Conservation (phyloP, 2,329 filamentous ascomycete species). For the Penicillium nordicum region DNA sequence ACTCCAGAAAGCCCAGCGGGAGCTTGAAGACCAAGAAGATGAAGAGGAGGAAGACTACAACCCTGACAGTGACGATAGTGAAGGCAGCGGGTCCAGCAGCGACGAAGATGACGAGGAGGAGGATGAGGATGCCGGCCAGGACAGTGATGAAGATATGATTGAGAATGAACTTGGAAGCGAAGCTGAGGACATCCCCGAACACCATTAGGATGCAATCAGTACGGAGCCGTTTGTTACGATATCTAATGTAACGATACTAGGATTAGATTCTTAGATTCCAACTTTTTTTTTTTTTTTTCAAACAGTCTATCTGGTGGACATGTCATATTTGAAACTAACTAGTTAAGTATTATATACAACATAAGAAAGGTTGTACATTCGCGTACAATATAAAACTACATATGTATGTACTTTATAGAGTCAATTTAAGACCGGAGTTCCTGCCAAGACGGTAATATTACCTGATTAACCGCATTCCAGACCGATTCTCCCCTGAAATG, state of each 20-base stretch:
- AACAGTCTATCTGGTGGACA: slow-evolving; percentile 16
- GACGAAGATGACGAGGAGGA: slow-evolving; percentile 39
- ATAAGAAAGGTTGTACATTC: background rate
- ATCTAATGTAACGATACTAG: background rate
- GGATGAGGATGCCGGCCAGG: slow-evolving; percentile 27
- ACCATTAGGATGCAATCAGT: slow-evolving; percentile 20
- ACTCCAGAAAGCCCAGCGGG: slow-evolving; percentile 56
- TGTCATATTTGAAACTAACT: slow-evolving; percentile 16
- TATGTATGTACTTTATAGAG: slow-evolving; percentile 2
- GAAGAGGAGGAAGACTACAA: slow-evolving; percentile 52
- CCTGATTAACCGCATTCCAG: slow-evolving; percentile 24
- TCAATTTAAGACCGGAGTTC: slow-evolving; percentile 1
- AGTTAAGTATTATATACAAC: background rate
- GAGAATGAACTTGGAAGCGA: slow-evolving; percentile 45
- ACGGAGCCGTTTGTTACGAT: background rate
- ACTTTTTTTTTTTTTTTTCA: too few species aligned
- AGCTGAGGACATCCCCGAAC: slow-evolving; percentile 39
- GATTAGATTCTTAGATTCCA: background rate
- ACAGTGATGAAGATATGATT: slow-evolving; percentile 33
- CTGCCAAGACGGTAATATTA: slow-evolving; percentile 23
- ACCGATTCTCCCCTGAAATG: slow-evolving; percentile 18
- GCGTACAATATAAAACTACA: background rate
- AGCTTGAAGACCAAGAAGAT: slow-evolving; percentile 49
- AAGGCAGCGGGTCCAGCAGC: slow-evolving; percentile 45
- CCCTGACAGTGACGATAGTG: slow-evolving; percentile 50